Evolutionary conservation across 2,329 filamentous ascomycete species (phyloP), one percentile per base, ranked within the genome.

Genomic region (Xylariaceae sp.): DNA sequence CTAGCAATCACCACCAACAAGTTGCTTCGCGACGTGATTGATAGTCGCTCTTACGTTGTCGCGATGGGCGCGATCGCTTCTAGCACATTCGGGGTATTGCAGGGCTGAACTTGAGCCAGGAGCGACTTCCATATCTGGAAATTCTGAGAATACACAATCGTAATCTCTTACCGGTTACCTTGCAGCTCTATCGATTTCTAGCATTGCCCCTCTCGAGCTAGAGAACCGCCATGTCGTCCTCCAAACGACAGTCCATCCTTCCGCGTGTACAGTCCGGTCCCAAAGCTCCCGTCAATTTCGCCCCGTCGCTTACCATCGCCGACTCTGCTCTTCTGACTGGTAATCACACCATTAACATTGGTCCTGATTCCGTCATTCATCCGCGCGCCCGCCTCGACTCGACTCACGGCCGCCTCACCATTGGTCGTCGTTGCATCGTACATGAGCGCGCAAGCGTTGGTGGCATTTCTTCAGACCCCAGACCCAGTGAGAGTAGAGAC

Each of bases 381-480:
- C 90, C 93, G 1, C 87, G 90, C 37, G 79, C 83, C 13, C 81
- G 83, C 47, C 76, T 96, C 42, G 86, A 89, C 56, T 85, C 91
- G 8, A 81, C 81, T 43, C 74, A 84, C 38, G 89, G 89, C 4
- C 83, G 89, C 33, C 81, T 97, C 51, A 81, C 82, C 19, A 78
- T 95, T 45, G 89, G 90, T 19, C 81, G 87, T 44, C 81, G 85
- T 39, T 93, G 87, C 55, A 85, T 95, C 34, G 74, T 97, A 33
- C 81, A 85, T 52, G 93, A 97, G 66, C 69, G 79, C 43, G 65
- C 74, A 8, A 67, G 72, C 17, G 60, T 87, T 13, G 80, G 80
- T 13, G 73, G 70, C 16, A 51, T 54, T 3, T 59, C 61, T 8
- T 41, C 55, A 3, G 57, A 60, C n/a, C 58, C 62, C 13, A 52